A percentile compares a stretch with the other conserved stretches of the same genome.
Conservation (phyloP, 257 asterid species). For the Galeopsis tetrahit region DNA sequence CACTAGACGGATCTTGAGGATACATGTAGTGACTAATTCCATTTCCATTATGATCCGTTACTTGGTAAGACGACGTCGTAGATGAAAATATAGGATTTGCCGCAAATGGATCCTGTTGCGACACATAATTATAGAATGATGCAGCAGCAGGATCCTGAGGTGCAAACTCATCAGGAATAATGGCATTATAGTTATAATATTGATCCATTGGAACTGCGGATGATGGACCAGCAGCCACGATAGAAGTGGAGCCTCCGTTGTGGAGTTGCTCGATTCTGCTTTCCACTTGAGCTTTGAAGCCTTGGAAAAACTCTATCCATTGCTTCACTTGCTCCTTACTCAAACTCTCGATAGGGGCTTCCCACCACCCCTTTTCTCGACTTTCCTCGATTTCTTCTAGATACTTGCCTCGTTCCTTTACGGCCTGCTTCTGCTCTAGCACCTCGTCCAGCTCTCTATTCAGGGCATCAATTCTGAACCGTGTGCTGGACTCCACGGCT, state of each 20-base stretch:
- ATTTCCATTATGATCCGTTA: too few species aligned
- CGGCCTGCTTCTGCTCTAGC: background rate
- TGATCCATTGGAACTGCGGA: too few species aligned
- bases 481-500: conserved; percentile 13
- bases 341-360: background rate
- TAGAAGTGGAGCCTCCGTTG: conserved; percentile 9
- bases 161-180: background rate
- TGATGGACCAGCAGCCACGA: background rate
- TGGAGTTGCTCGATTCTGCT: conserved; percentile 1
- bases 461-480: background rate
- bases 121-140: too few species aligned
- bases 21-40: background rate
- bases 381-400: background rate
- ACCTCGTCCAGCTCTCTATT: background rate
- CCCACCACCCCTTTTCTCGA: background rate
- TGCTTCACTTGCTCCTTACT: conserved; percentile 24
- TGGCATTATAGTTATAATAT: background rate
- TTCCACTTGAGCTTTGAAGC: background rate
- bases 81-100: too few species aligned
- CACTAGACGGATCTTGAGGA: background rate
- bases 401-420: background rate
- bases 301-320: conserved; percentile 10
- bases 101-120: background rate
- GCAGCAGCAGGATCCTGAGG: background rate
- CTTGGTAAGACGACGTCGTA: too few species aligned